These are phyloP conservation scores for Thalassiosira mediterranea DNA, from an alignment of 352 stramenopile genomes.

Conservation along the genomic window DNA sequence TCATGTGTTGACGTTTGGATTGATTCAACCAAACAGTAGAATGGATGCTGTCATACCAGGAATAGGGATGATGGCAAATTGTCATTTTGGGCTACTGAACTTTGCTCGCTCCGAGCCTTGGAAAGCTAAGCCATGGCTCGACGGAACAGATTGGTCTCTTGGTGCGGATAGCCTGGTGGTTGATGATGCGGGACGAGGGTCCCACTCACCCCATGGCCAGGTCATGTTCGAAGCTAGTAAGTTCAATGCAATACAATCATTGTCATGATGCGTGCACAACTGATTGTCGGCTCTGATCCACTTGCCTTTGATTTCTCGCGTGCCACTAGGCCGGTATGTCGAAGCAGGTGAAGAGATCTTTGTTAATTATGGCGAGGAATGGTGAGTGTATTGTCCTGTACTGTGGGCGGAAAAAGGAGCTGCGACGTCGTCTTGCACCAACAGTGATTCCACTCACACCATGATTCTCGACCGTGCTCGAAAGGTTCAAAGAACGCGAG, in stretches of 20 bases:
- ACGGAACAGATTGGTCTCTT: constrained; percentile 52
- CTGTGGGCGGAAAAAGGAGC: too few relatives aligned
- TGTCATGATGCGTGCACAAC: too few relatives aligned
- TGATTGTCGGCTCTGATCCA: too few relatives aligned
- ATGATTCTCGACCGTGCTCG: too few relatives aligned
- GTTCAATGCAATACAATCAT: too few relatives aligned
- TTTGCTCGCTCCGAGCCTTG: constrained; percentile 13
- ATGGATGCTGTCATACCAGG: constrained; percentile 45
- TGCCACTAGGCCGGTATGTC: too few relatives aligned
- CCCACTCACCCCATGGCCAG: constrained; percentile 19
- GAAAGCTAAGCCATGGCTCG: constrained; percentile 13
- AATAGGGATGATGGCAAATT: constrained; percentile 71
- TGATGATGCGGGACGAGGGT: constrained; percentile 37
- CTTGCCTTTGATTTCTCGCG: too few relatives aligned
- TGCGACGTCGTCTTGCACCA: too few relatives aligned
- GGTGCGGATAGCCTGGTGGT: too few relatives aligned
- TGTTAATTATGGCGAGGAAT: constrained; percentile 71
- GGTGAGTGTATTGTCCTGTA: too few relatives aligned
- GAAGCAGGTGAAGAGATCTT: constrained; percentile 69
- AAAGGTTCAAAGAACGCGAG: constrained; percentile 45
- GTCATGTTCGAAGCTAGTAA: constrained; percentile 20
- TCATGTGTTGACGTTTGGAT: constrained; percentile 4
- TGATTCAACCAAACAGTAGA: constrained; percentile 54
- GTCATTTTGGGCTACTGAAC: constrained; percentile 71
- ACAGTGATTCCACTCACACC: too few relatives aligned